These are phyloP conservation scores for Polyporus arcularius DNA, from an alignment of 768 basidiomycete genomes.

Conservation along the genomic window DNA sequence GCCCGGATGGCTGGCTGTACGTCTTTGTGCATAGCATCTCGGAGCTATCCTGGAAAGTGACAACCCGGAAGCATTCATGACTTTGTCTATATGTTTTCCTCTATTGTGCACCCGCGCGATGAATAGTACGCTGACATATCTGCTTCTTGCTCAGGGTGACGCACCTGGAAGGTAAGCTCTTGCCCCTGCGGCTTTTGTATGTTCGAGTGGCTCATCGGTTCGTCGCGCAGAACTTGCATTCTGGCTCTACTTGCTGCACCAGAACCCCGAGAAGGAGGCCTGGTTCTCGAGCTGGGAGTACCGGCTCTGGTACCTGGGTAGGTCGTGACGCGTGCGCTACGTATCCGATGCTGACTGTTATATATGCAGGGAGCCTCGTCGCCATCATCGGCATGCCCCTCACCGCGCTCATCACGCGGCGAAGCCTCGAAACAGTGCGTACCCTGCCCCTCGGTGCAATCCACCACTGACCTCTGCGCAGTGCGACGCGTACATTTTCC, in stretches of 20 bases:
- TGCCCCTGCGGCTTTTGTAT: neutral
- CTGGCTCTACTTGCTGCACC: constrained; percentile 82
- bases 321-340: constrained; percentile 17
- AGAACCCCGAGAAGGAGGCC: constrained; percentile 65
- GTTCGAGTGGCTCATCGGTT: neutral
- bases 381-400: constrained; percentile 74
- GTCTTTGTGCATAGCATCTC: too few relatives aligned
- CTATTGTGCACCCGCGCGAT: too few relatives aligned
- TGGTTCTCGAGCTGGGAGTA: constrained; percentile 88
- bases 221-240: constrained; percentile 77
- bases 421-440: constrained; percentile 60
- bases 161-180: constrained; percentile 70
- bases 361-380: constrained; percentile 54
- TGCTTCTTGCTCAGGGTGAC: too few relatives aligned
- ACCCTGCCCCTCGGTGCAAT: too few relatives aligned
- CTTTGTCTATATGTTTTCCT: too few relatives aligned
- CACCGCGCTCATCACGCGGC: constrained; percentile 60
- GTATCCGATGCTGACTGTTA: neutral
- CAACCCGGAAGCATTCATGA: too few relatives aligned
- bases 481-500: constrained; percentile 76
- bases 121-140: too few relatives aligned
- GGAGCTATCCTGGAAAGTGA: too few relatives aligned
- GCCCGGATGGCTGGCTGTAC: too few relatives aligned
- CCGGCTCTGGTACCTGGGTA: constrained; percentile 69
- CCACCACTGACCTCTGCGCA: constrained; percentile 32